Conservation (phyloP, 768 basidiomycete genomes). For the Ramaria rubella region DNA sequence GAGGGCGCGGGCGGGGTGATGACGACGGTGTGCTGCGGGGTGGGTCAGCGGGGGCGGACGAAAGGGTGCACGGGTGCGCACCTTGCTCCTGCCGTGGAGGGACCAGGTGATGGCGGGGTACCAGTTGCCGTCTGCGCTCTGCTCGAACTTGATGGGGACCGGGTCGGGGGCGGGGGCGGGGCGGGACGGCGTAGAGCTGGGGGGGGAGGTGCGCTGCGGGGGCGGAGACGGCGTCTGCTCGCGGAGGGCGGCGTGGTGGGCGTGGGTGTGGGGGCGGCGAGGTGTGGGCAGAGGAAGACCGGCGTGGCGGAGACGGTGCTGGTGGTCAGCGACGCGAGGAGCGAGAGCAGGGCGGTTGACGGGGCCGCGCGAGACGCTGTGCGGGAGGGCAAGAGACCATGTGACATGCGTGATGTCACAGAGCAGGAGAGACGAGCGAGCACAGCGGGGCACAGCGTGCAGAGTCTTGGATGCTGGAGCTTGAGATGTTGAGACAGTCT, state of each 20-base stretch:
- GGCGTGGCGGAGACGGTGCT: too few species aligned
- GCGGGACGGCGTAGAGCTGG: not conserved
- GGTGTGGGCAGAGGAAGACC: constrained; percentile 4
- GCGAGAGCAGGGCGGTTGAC: not conserved
- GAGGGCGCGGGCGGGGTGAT: constrained; percentile 3
- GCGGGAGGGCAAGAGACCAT: not conserved
- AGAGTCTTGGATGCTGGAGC: too few species aligned
- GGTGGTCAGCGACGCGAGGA: too few species aligned
- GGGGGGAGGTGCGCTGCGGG: not conserved
- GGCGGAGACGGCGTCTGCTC: constrained; percentile 15
- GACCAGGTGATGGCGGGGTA: constrained; percentile 5
- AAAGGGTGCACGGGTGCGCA: not conserved
- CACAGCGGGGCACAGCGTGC: not conserved
- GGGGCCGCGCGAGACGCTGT: not conserved
- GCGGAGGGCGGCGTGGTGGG: constrained; percentile 15
- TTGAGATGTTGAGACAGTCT: too few species aligned
- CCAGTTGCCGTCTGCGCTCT: constrained; percentile 7
- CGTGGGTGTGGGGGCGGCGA: constrained; percentile 17
- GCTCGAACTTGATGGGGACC: constrained; percentile 1
- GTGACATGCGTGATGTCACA: not conserved
- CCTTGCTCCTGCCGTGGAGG: constrained; percentile 1
- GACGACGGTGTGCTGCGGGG: not conserved
- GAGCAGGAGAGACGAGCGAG: not conserved
- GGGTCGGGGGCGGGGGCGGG: not conserved
- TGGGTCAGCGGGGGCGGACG: not conserved